Evolutionary conservation across 2,329 filamentous ascomycete genomes (phyloP), one percentile per base, ranked within the genome.

Genomic region (Cladosporium sp.): DNA sequence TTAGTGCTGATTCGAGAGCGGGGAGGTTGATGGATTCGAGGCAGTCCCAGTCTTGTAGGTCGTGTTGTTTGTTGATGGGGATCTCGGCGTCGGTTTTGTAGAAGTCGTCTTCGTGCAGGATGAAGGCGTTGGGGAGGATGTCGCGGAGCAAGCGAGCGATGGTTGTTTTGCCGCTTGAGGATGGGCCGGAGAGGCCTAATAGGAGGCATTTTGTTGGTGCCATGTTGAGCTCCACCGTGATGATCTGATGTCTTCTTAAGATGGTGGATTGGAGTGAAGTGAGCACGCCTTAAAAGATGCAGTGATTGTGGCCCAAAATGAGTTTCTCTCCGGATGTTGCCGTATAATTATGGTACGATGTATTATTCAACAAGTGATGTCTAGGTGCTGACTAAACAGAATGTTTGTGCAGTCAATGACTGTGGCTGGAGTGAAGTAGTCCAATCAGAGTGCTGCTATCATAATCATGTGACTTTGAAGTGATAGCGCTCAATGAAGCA

Each of bases 81-180:
- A 86, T 86, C 85, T 92, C 85, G 34, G 85, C 80, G 76, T 98
- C 94, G 0, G 91, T 83, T 70, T 88, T 88, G 81, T 97, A 99
- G 77, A 98, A 99, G 79, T 99, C 95, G 81, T 99, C 95, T 77
- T 97, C 88, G 77, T 99, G 95, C 26, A 99, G 85, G 74, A 98
- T 91, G 74, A 93, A 94, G 18, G 88, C 85, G 71, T 85, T 83
- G 28, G 78, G 72, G 74, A 97, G 93, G 70, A 96, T 89, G 75
- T 92, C 88, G 66, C 92, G 88, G 21, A 99, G 84, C 14, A 97
- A 84, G 2, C 94, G 87, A 24, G 93, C 91, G 15, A 99, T 86
- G 2, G 95, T 98, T 2, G 95, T 98, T 82, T 99, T 99, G 67
- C 95, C 95, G 73, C 91, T 94, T 3, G 91, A 96, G 1, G 94